Percentiles rank a stretch among this genome's conserved stretches.
phyloP scores from a whole-genome alignment of 345 rosid genomes.

The Combretum micranthum region DNA sequence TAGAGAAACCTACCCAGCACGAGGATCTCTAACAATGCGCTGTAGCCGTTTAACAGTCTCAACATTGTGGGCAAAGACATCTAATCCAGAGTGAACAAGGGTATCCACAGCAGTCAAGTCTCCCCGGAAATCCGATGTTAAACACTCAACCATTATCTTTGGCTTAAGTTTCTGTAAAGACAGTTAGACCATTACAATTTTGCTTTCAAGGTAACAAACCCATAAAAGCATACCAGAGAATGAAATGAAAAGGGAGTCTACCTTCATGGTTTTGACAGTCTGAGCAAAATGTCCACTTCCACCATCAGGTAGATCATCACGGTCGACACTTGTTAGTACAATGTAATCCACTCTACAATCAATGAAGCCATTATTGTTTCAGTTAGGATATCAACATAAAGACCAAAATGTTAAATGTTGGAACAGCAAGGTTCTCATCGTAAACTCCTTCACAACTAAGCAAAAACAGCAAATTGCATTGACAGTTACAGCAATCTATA shows the following conservation, averaged over 20 bases:
- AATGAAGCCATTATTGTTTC: neutral
- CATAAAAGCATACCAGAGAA: neutral
- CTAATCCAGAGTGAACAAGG: constrained; percentile 77
- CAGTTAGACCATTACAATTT: neutral
- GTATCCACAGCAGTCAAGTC: constrained; percentile 76
- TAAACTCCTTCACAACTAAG: neutral
- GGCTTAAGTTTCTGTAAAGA: constrained; percentile 71
- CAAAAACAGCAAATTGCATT: no score
- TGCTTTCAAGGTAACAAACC: constrained; percentile 4
- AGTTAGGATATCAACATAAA: constrained; percentile 3
- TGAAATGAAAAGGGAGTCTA: constrained; percentile 13
- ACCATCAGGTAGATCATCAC: constrained; percentile 96
- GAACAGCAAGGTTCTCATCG: neutral
- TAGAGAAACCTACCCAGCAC: constrained; percentile 68
- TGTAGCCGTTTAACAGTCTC: constrained; percentile 96
- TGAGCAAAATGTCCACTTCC: constrained; percentile 97
- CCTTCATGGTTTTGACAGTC: constrained; percentile 94
- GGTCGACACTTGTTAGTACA: constrained; percentile 95
- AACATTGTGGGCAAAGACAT: constrained; percentile 90
- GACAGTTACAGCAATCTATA: no score
- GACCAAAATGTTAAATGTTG: neutral
- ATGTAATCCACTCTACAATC: constrained; percentile 83
- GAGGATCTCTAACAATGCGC: constrained; percentile 95
- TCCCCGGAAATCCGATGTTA: constrained; percentile 95
- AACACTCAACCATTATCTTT: constrained; percentile 92